These are phyloP conservation scores for Bremia lactucae DNA, from an alignment of 352 stramenopile species.

Conservation along the genomic window DNA sequence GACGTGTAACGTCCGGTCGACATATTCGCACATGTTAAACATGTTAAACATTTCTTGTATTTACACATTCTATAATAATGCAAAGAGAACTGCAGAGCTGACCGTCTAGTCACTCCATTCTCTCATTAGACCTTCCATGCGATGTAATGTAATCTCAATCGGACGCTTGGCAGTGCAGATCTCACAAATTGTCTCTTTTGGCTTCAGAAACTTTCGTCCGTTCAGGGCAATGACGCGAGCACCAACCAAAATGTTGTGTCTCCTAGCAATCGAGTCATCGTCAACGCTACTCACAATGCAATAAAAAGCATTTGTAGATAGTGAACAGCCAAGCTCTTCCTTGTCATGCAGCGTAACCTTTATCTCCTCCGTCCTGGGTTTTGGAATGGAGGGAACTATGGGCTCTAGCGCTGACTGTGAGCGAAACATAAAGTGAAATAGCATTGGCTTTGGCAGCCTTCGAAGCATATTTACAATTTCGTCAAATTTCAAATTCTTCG, in stretches of 20 bases:
- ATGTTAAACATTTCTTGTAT: too few relatives aligned
- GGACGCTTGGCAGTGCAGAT: constrained; percentile 48
- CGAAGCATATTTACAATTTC: constrained; percentile 57
- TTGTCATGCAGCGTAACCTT: constrained; percentile 48
- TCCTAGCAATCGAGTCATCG: constrained; percentile 39
- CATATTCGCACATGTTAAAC: too few relatives aligned
- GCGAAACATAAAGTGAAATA: constrained; percentile 58
- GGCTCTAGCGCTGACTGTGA: constrained; percentile 17
- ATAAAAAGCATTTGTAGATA: constrained; percentile 35
- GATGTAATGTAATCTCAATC: constrained; percentile 55
- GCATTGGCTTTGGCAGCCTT: constrained; percentile 35
- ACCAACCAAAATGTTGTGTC: constrained; percentile 51
- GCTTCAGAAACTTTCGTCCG: constrained; percentile 34
- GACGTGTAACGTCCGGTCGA: constrained; percentile 50
- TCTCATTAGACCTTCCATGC: constrained; percentile 70
- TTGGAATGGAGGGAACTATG: constrained; percentile 45
- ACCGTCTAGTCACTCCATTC: constrained; percentile 28
- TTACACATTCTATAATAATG: constrained; percentile 20
- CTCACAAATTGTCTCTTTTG: constrained; percentile 33
- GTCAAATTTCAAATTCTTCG: constrained; percentile 54
- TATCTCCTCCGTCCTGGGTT: constrained; percentile 46
- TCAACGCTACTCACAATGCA: constrained; percentile 58
- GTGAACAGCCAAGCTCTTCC: constrained; percentile 44
- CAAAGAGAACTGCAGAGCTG: too few relatives aligned
- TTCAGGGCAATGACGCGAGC: constrained; percentile 62